Evolutionary conservation across 2,329 filamentous ascomycete species (phyloP).

Genomic region (Colletotrichum sidae): DNA sequence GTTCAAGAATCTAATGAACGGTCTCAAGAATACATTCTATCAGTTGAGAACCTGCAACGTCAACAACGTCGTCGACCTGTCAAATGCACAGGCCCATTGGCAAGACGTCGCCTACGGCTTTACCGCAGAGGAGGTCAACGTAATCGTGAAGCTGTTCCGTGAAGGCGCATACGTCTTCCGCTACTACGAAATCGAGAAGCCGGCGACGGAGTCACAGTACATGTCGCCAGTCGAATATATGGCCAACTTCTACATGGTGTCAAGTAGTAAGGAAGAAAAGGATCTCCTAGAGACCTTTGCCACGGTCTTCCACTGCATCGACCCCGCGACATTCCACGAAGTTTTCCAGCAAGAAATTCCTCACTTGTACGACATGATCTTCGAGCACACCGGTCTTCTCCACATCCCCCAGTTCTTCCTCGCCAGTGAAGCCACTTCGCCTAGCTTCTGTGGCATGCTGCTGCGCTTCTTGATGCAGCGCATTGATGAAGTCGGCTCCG

Average conservation of each 20-base stretch:
- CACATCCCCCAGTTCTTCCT: constrained; percentile 98
- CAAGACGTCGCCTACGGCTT: constrained; percentile 96
- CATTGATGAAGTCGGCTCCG: constrained; percentile 93
- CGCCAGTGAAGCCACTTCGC: constrained; percentile 97
- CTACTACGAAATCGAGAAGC: constrained; percentile 93
- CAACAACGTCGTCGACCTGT: constrained; percentile 72
- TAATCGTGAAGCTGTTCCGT: constrained; percentile 96
- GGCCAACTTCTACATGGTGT: constrained; percentile 94
- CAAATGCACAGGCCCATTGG: constrained; percentile 89
- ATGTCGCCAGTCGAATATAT: constrained; percentile 90
- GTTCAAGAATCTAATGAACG: constrained; percentile 96
- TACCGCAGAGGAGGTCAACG: constrained; percentile 94
- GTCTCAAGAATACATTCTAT: constrained; percentile 96
- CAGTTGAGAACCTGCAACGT: constrained; percentile 93
- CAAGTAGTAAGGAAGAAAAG: constrained; percentile 95
- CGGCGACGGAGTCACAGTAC: constrained; percentile 77
- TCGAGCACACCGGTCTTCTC: constrained; percentile 92
- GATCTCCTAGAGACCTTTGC: constrained; percentile 97
- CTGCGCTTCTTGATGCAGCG: constrained; percentile 97
- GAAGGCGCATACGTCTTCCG: constrained; percentile 96
- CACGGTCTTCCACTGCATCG: constrained; percentile 97
- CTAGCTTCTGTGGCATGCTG: constrained; percentile 98
- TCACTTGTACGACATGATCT: constrained; percentile 96
- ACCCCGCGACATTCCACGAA: constrained; percentile 98
- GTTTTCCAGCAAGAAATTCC: constrained; percentile 98